Evolutionary conservation across 164 flowering plant species (phyloP).

Genomic region (Dillenia turbinata): DNA sequence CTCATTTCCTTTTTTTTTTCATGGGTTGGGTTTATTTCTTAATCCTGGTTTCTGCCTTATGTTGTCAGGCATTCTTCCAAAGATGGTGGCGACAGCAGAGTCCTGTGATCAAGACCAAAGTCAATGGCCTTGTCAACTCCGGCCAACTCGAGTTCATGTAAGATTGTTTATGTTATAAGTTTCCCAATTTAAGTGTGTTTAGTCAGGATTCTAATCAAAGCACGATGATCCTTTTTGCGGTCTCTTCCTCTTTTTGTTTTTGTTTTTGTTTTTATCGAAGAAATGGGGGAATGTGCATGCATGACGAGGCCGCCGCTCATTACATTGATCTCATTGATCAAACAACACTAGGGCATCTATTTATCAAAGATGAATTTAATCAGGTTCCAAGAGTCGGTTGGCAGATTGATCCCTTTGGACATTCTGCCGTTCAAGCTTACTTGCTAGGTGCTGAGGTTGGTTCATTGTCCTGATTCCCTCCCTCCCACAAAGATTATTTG

Average conservation of each 20-base stretch:
- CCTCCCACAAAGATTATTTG: no score
- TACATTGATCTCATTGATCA: constrained; percentile 86
- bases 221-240: background rate
- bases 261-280: constrained; percentile 23
- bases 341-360: constrained; percentile 74
- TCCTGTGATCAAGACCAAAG: constrained; percentile 23
- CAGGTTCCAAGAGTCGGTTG: constrained; percentile 75
- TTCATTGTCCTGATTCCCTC: no score
- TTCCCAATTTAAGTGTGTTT: no score
- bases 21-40: no score
- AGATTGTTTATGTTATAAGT: background rate
- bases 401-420: constrained; percentile 95
- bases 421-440: constrained; percentile 90
- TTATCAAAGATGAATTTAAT: constrained; percentile 54
- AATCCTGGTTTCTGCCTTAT: no score
- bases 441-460: constrained; percentile 80
- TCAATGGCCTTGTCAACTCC: constrained; percentile 37
- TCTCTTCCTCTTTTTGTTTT: no score
- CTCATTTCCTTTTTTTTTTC: background rate
- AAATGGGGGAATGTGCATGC: constrained; percentile 92
- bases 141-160: constrained; percentile 65
- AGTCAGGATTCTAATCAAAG: no score
- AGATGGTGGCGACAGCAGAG: constrained; percentile 68
- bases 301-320: constrained; percentile 80
- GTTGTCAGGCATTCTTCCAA: constrained; percentile 49